Base-by-base conservation (phyloP, 1,139 yeast species). In the Schwanniomyces etchellsii region DNA sequence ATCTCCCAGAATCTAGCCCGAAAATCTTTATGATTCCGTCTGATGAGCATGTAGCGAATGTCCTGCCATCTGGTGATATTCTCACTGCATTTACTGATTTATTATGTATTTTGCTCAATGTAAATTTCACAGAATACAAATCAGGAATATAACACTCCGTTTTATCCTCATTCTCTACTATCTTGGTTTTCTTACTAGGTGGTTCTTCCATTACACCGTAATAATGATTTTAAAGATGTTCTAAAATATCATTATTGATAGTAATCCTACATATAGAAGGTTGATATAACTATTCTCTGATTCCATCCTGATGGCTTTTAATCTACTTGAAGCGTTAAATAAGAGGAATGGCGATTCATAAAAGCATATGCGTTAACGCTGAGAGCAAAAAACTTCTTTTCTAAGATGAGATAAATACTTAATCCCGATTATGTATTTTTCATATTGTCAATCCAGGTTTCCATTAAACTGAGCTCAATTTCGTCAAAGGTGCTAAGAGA, bases 21-120 rank as follows among this genome's bases (percentile, higher is more conserved):
- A 54, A 57, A 1, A 62, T 39, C 16, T 54, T 48, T 4, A 62
- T 50, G 3, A 39, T 39, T 2, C 62, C 56, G 26, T 48, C 55
- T 2, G 68, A 50, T 1, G 64, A 64, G 26, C 76, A 55, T 0
- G 78, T 64, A 2, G 95, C 95, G n/a, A 84, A 45, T 16, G 46
- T 56, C 16, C 45, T 38, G 1, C 84, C 85, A 52, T 82, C 68
- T 4, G 91, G 89, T 13, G 88, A 77, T 28, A 83, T 60, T 46
- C 75, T 75, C 27, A 75, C 71, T 11, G 70, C 52, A 2, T 78
- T 74, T 27, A 50, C 35, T 16, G 52, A 31, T 9, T 15, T 22
- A 4, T 20, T 20, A 32, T 32, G 28, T 24, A 27, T 20, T 3
- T 25, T 31, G 10, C 26, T 24, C 14, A 35, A 16, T 10, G 25